Evolutionary conservation across 2,329 filamentous ascomycete genomes (phyloP), one percentile per base, ranked within the genome.

Genomic region (Ophiostoma pallidulum): DNA sequence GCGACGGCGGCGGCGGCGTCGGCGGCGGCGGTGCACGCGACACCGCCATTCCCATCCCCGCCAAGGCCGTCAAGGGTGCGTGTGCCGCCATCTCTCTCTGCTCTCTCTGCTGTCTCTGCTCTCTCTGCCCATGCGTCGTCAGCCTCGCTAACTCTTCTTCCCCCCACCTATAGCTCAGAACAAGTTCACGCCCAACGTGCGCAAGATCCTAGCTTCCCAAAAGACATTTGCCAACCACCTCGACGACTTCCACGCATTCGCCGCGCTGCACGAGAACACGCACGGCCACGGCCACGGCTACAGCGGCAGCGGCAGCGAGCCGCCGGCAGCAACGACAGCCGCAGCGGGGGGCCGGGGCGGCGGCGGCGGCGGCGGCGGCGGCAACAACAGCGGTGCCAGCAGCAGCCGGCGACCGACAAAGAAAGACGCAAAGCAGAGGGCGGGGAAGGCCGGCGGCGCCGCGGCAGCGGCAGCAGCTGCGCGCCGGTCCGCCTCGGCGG

Each of bases 151-250:
- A 31, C 26, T 8, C 8, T 14, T 35, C 13, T n/a, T 12, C 18
- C 36, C 43, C 41, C 28, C 8, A 32, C 18, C 2, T 45, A 18
- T 28, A 71, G 68, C 62, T 32, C 65, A 69, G 46, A 68, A 66
- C 56, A 82, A 82, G 58, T 77, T 78, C 62, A 86, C 83, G 7
- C 72, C 78, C 31, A 81, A 78, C 55, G 83, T 88, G 22, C 78
- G 86, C 57, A 83, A 82, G 65, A 88, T 92, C 53, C 70, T 92
- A 48, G 79, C 82, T 55, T 87, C 82, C 22, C 84, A 88, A 60
- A 88, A 91, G 68, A 88, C 84, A 3, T 91, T 91, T 63, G 78
- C 80, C 53, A 89, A 92, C 66, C 82, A 91, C 62, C 73, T 91
- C 40, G 84, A 86, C 56, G 86, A 92, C 62, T 87, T 84, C 62